A percentile compares a stretch with the other conserved stretches of the same genome.
Conservation (phyloP, 2,329 filamentous ascomycete species). For the Knoxdaviesia capensis region DNA sequence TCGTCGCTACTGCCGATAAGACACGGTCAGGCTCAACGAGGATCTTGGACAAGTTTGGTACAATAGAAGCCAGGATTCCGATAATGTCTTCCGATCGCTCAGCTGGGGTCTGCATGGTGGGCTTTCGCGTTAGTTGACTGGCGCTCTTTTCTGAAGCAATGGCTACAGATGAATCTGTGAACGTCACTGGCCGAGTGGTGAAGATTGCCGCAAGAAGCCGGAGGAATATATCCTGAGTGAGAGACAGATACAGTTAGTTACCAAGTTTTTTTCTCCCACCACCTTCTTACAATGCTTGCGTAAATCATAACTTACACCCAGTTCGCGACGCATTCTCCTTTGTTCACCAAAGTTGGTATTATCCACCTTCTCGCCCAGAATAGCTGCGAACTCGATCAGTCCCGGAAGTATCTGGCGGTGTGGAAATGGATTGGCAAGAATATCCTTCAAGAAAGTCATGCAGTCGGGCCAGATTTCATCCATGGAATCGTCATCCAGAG, state of each 20-base stretch:
- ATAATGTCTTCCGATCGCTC: conserved; percentile 55
- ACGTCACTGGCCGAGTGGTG: conserved; percentile 64
- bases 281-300: not conserved
- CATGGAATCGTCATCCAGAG: conserved; percentile 89
- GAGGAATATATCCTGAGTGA: conserved; percentile 59
- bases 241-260: not conserved
- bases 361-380: conserved; percentile 85
- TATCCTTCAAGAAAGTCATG: conserved; percentile 71
- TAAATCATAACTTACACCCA: conserved; percentile 46
- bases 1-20: conserved; percentile 53
- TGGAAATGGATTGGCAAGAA: conserved; percentile 83
- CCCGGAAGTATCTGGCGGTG: conserved; percentile 78
- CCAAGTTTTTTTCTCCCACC: not conserved
- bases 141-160: conserved; percentile 16
- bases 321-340: conserved; percentile 71
- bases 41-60: conserved; percentile 64
- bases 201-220: conserved; percentile 83
- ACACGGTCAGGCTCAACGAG: conserved; percentile 75
- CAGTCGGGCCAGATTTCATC: conserved; percentile 97
- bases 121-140: conserved; percentile 12
- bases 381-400: conserved; percentile 71
- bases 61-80: conserved; percentile 55
- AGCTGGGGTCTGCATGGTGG: conserved; percentile 13
- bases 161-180: conserved; percentile 32
- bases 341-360: conserved; percentile 97